Conservation (phyloP, 2,329 filamentous ascomycete species). For the Pezicula neosporulosa region DNA sequence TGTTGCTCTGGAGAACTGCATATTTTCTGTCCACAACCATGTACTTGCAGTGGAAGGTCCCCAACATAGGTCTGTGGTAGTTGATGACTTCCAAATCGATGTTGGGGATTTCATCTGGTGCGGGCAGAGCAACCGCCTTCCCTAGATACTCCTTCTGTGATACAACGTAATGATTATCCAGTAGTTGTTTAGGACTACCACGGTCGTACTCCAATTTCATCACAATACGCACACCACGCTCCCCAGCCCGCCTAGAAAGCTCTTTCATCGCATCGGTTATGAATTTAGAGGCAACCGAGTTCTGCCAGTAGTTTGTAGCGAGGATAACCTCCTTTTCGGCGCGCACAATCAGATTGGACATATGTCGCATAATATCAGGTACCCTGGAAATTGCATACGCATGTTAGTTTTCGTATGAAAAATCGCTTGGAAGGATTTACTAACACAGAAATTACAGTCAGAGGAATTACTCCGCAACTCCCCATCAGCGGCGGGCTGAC, state of each 20-base stretch:
- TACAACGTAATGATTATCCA: slow-evolving; percentile 64
- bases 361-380: slow-evolving; percentile 69
- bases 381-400: slow-evolving; percentile 34
- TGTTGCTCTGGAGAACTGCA: slow-evolving; percentile 74
- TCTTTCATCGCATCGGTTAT: slow-evolving; percentile 68
- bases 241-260: slow-evolving; percentile 61
- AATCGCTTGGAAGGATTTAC: slow-evolving; percentile 1
- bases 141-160: slow-evolving; percentile 54
- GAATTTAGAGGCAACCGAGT: slow-evolving; percentile 63
- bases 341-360: slow-evolving; percentile 71
- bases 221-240: slow-evolving; percentile 52
- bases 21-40: slow-evolving; percentile 71
- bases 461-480: slow-evolving; percentile 58
- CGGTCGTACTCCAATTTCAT: slow-evolving; percentile 77
- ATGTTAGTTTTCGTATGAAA: slow-evolving; percentile 13
- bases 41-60: slow-evolving; percentile 76
- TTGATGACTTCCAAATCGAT: slow-evolving; percentile 72
- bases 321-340: slow-evolving; percentile 72
- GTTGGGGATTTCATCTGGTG: slow-evolving; percentile 63
- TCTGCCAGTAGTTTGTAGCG: slow-evolving; percentile 74
- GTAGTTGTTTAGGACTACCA: slow-evolving; percentile 59
- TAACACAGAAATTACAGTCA: slow-evolving; percentile 64
- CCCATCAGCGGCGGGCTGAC: slow-evolving; percentile 58
- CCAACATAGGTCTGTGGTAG: slow-evolving; percentile 65
- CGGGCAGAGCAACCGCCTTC: slow-evolving; percentile 56